Evolutionary conservation across 179 eudicot genomes (phyloP).

Genomic region (Corrigiola litoralis): DNA sequence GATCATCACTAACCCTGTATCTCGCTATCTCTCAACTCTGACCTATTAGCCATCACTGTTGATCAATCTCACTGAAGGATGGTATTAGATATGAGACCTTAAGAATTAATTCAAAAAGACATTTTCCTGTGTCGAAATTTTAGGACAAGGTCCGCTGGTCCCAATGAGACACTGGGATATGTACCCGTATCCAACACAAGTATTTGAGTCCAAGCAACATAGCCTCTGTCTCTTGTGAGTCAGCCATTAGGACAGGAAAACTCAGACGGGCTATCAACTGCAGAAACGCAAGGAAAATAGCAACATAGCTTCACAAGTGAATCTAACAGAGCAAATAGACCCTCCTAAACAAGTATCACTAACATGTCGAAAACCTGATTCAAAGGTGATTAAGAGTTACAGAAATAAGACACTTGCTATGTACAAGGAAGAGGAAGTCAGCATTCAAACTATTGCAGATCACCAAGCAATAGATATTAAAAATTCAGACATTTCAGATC

Average conservation of each 20-base stretch:
- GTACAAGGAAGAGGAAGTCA: neutral
- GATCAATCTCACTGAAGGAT: too few species aligned
- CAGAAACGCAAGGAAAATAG: neutral
- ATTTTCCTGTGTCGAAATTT: too few species aligned
- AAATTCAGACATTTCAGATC: slow-evolving; percentile 7
- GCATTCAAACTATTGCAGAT: neutral
- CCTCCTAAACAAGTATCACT: neutral
- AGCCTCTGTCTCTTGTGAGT: neutral
- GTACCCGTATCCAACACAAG: too few species aligned
- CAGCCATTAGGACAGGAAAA: neutral
- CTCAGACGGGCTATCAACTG: too few species aligned
- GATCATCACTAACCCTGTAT: too few species aligned
- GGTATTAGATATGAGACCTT: too few species aligned
- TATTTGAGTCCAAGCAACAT: too few species aligned
- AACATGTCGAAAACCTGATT: neutral
- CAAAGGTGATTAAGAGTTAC: neutral
- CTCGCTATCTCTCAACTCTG: too few species aligned
- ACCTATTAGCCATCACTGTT: too few species aligned
- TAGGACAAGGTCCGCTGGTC: too few species aligned
- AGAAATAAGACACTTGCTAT: neutral
- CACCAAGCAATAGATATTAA: neutral
- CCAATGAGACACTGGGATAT: too few species aligned
- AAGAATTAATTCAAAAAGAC: too few species aligned
- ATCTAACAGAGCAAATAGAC: neutral
- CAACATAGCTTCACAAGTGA: neutral